Conservation (phyloP, 176 grass and related monocot genomes). For the Stipa capillata region DNA sequence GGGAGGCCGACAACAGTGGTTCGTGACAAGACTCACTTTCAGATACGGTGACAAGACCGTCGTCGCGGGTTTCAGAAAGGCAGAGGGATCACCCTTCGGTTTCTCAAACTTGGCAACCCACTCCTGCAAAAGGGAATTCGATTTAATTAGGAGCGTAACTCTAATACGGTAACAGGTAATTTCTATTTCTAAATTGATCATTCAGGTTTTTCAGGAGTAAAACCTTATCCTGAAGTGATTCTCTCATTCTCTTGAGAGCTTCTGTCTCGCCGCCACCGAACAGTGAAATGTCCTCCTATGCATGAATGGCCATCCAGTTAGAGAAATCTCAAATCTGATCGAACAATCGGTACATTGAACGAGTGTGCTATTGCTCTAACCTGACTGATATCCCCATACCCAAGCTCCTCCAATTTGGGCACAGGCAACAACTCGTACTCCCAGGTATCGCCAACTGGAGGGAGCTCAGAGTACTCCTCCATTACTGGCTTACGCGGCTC, state of each 20-base stretch:
- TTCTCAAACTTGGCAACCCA: conserved; percentile 96
- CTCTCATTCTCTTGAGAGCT: conserved; percentile 69
- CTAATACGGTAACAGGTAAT: background rate
- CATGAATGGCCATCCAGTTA: background rate
- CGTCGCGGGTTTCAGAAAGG: conserved; percentile 75
- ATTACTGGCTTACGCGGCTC: conserved; percentile 34
- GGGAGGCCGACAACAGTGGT: background rate
- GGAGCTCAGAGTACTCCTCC: conserved; percentile 57
- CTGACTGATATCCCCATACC: conserved; percentile 66
- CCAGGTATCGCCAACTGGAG: conserved; percentile 53
- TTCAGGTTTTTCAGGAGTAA: background rate
- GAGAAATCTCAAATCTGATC: background rate
- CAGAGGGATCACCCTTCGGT: conserved; percentile 84
- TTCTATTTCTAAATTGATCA: background rate
- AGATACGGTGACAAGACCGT: conserved; percentile 80
- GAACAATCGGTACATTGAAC: background rate
- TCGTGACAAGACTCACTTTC: conserved; percentile 39
- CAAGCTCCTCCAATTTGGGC: conserved; percentile 71
- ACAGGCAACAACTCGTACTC: conserved; percentile 48
- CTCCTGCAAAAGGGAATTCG: conserved; percentile 26
- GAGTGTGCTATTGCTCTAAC: conserved; percentile 3
- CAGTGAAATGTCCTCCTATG: conserved; percentile 70
- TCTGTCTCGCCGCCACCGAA: conserved; percentile 65
- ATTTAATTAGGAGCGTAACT: background rate
- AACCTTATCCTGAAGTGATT: conserved; percentile 67